These are phyloP conservation scores for Dioscorea zingiberensis DNA, from an alignment of 106 monocot species.

Conservation along the genomic window DNA sequence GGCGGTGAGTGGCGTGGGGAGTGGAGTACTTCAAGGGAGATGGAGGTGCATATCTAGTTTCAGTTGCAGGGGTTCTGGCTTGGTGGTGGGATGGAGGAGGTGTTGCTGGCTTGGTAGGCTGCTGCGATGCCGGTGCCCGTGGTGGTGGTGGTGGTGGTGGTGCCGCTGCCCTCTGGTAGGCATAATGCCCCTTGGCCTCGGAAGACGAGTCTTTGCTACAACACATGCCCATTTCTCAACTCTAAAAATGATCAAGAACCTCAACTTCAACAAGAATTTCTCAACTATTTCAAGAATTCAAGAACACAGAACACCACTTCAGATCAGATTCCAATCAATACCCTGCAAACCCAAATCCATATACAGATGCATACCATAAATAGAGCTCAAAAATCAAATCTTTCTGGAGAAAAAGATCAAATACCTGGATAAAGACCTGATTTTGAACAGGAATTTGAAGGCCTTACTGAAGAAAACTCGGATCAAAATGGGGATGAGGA, in stretches of 20 bases:
- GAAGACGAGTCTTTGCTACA: slow-evolving; percentile 3
- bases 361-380: no score
- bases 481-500: no score
- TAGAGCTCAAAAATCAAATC: no score
- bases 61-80: neutral
- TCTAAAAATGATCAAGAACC: no score
- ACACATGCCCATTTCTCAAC: slow-evolving; percentile 2
- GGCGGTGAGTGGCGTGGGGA: neutral
- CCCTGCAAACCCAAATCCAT: no score
- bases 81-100: slow-evolving; percentile 4
- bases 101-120: neutral
- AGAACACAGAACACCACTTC: no score
- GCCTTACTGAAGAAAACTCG: no score
- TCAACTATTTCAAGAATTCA: no score
- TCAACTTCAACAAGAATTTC: neutral
- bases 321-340: no score
- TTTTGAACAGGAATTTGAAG: no score
- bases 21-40: neutral
- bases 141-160: slow-evolving; percentile 2
- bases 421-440: no score
- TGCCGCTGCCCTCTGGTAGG: neutral
- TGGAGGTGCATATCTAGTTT: neutral
- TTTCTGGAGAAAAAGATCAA: no score
- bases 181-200: neutral
- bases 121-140: neutral